These are phyloP conservation scores for Balansia obtecta DNA, from an alignment of 2,329 filamentous ascomycete species.

Conservation along the genomic window DNA sequence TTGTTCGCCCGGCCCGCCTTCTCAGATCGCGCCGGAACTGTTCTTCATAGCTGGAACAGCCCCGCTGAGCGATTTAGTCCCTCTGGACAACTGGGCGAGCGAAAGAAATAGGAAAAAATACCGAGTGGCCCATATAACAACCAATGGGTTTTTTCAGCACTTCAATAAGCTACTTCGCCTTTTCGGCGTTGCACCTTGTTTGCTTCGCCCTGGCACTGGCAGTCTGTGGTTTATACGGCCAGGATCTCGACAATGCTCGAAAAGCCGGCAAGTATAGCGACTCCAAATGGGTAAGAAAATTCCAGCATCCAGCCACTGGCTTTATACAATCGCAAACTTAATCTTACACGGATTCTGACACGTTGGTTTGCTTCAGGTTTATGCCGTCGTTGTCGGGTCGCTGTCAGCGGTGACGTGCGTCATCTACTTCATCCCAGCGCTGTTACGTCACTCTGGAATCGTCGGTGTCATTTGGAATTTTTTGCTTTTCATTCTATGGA, in stretches of 20 bases:
- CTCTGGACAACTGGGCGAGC: neutral
- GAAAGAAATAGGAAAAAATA: neutral
- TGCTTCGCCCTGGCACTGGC: slow-evolving; percentile 67
- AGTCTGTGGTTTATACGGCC: slow-evolving; percentile 67
- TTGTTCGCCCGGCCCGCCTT: neutral
- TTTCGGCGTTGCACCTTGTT: slow-evolving; percentile 54
- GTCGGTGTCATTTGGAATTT: slow-evolving; percentile 55
- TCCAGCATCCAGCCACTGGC: neutral
- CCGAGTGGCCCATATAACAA: neutral
- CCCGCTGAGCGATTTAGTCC: neutral
- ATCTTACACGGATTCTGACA: neutral
- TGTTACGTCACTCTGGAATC: slow-evolving; percentile 35
- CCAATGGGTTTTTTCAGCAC: slow-evolving; percentile 34
- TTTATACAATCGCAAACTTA: neutral
- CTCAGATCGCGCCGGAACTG: neutral
- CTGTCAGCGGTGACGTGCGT: slow-evolving; percentile 52
- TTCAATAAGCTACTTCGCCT: slow-evolving; percentile 37
- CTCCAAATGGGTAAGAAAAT: slow-evolving; percentile 53
- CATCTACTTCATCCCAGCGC: slow-evolving; percentile 52
- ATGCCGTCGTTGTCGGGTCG: slow-evolving; percentile 57
- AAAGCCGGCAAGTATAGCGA: slow-evolving; percentile 39
- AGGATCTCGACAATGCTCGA: slow-evolving; percentile 47
- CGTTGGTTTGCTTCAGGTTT: slow-evolving; percentile 37
- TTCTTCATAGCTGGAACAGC: neutral
- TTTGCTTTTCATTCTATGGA: slow-evolving; percentile 66